Conservation (phyloP, 441 rosid genomes). For the Pelargonium myrrhifolium region DNA sequence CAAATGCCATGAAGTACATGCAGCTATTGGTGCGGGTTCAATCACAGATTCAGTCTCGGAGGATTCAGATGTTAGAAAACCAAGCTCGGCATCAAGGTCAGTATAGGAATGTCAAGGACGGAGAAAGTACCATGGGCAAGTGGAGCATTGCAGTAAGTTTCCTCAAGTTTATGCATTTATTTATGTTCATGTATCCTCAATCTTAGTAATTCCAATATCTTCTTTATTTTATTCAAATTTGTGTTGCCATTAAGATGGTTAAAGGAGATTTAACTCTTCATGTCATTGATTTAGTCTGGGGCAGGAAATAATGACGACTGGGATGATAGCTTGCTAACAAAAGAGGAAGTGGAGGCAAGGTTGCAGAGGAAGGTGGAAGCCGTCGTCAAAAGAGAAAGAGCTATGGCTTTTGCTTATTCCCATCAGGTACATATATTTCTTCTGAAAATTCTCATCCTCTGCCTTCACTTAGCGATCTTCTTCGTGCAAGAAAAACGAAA, state of each 20-base stretch:
- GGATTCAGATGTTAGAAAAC: slow-evolving; percentile 78
- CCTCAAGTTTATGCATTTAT: neutral
- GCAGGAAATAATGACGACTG: slow-evolving; percentile 59
- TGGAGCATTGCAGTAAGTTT: slow-evolving; percentile 45
- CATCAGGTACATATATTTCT: slow-evolving; percentile 49
- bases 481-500: no score
- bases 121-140: slow-evolving; percentile 46
- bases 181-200: neutral
- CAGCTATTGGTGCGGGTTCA: slow-evolving; percentile 84
- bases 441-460: no score
- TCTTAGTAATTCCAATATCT: neutral
- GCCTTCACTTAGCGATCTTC: no score
- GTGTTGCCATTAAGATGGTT: neutral
- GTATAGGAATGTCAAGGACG: slow-evolving; percentile 41
- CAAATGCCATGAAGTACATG: slow-evolving; percentile 81
- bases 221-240: neutral
- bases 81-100: slow-evolving; percentile 57
- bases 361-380: slow-evolving; percentile 72
- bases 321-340: slow-evolving; percentile 78
- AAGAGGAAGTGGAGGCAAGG: slow-evolving; percentile 68
- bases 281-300: slow-evolving; percentile 38
- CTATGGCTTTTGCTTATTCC: slow-evolving; percentile 86
- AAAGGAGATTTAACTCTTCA: slow-evolving; percentile 8
- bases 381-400: slow-evolving; percentile 66
- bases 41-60: slow-evolving; percentile 86